These are phyloP conservation scores for Sphagnum contortum DNA, from an alignment of 225 moss, liverwort and hornwort species.

Conservation along the genomic window DNA sequence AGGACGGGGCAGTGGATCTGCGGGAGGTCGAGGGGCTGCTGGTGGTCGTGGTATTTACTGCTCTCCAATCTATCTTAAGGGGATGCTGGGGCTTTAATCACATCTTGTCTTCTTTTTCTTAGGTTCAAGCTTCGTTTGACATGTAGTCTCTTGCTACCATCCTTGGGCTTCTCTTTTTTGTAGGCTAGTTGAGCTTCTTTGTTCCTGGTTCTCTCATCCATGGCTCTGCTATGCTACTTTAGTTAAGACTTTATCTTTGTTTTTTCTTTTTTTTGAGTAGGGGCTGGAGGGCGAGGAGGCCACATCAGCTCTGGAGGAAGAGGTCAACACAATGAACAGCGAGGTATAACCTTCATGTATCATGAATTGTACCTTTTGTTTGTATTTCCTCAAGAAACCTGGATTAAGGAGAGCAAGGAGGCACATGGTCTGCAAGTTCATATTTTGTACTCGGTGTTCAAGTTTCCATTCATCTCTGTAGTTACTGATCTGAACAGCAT, in stretches of 20 bases:
- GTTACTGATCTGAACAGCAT: background rate
- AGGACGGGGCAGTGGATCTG: conserved; percentile 34
- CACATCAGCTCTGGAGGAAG: conserved; percentile 31
- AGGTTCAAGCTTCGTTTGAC: background rate
- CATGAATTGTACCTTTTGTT: background rate
- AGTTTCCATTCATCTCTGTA: background rate
- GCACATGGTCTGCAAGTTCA: background rate
- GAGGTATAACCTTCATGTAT: conserved; percentile 14
- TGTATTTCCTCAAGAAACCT: background rate
- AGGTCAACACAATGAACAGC: conserved; percentile 24
- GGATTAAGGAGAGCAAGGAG: background rate
- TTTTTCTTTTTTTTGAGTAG: conserved; percentile 16
- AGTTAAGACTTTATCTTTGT: background rate
- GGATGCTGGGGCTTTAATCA: background rate
- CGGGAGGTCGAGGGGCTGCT: conserved; percentile 19
- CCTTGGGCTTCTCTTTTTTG: background rate
- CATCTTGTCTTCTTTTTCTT: background rate
- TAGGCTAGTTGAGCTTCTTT: background rate
- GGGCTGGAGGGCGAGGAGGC: conserved; percentile 25
- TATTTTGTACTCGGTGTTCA: background rate
- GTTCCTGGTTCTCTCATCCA: background rate
- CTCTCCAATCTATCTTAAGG: background rate
- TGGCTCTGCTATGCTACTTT: background rate
- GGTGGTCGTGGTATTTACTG: conserved; percentile 15
- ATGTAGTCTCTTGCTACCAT: background rate